A percentile compares a stretch with the other conserved stretches of the same genome.
phyloP scores from a whole-genome alignment of 169 alveolate species.

The Cryptosporidium canis region DNA sequence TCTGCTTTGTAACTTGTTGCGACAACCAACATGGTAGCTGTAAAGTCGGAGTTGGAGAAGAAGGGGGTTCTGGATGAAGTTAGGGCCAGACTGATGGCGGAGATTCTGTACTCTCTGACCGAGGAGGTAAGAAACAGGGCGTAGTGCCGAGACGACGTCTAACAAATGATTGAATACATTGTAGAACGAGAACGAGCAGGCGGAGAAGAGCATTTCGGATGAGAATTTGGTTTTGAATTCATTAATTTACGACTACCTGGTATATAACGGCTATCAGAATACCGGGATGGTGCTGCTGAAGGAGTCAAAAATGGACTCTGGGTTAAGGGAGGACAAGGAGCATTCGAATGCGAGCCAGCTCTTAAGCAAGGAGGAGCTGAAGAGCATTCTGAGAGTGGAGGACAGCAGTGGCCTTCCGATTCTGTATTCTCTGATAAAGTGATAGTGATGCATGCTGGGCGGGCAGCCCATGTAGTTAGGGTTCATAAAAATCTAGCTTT shows the following conservation, averaged over 20 bases:
- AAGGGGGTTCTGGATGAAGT: conserved; percentile 51
- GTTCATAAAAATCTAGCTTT: neutral
- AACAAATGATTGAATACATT: too few species aligned
- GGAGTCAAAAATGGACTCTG: conserved; percentile 40
- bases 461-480: neutral
- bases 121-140: conserved; percentile 44
- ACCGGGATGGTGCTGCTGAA: conserved; percentile 1
- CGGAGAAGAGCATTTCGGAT: neutral
- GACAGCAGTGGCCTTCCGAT: conserved; percentile 19
- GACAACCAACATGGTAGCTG: conserved; percentile 25
- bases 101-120: conserved; percentile 33
- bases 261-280: conserved; percentile 30
- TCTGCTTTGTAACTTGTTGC: too few species aligned
- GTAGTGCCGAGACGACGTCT: too few species aligned
- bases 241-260: conserved; percentile 40
- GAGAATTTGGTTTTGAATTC: conserved; percentile 55
- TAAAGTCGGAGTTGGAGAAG: conserved; percentile 45
- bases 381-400: conserved; percentile 6
- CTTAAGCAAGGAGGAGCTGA: conserved; percentile 19
- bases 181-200: neutral
- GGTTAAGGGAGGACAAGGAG: neutral
- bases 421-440: conserved; percentile 21
- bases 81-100: conserved; percentile 68
- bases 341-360: neutral
- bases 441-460: neutral